phyloP scores from a whole-genome alignment of 371 early-diverging fungal species.

The Lichtheimia ornata region DNA sequence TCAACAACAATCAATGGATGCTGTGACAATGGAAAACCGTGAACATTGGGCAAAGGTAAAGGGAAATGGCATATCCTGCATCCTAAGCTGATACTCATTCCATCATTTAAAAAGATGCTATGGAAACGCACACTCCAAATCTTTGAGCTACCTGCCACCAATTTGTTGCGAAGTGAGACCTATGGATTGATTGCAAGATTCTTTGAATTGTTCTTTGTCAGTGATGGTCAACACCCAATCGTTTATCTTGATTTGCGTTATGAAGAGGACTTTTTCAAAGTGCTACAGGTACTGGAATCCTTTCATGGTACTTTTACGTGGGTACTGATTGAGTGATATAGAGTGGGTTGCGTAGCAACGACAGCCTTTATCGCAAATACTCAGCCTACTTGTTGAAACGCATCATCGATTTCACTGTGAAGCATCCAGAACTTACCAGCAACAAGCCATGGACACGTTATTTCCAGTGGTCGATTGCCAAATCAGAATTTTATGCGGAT shows the following conservation, averaged over 20 bases:
- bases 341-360: constrained; percentile 48
- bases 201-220: constrained; percentile 46
- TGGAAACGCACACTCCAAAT: constrained; percentile 47
- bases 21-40: constrained; percentile 18
- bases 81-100: neutral
- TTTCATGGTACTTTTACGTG: neutral
- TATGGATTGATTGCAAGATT: constrained; percentile 49
- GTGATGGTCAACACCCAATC: constrained; percentile 9
- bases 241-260: constrained; percentile 38
- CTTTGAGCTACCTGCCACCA: constrained; percentile 50
- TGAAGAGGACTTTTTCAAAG: constrained; percentile 39
- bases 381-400: constrained; percentile 45
- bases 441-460: constrained; percentile 34
- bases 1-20: constrained; percentile 13
- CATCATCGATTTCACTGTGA: constrained; percentile 40
- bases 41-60: constrained; percentile 37
- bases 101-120: constrained; percentile 28
- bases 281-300: constrained; percentile 37
- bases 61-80: neutral
- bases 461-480: constrained; percentile 33
- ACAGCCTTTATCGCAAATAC: constrained; percentile 45
- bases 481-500: constrained; percentile 23
- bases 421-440: constrained; percentile 15
- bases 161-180: constrained; percentile 40
- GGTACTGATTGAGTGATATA: constrained; percentile 2